Conservation (phyloP, 768 basidiomycete species). For the Termitomyces sp. region DNA sequence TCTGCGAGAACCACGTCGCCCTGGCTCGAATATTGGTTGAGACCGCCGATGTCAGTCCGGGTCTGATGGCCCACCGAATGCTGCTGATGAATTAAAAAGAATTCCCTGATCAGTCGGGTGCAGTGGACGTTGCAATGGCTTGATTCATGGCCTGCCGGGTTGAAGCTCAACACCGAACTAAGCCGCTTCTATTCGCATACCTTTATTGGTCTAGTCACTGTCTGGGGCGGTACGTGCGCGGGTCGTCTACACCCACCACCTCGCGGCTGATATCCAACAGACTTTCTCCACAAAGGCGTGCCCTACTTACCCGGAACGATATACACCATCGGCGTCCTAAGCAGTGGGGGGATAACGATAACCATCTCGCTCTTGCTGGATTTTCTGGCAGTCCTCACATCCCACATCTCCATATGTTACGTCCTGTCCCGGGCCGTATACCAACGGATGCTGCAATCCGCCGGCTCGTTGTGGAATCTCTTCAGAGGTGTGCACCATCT, state of each 20-base stretch:
- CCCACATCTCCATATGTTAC: conserved; percentile 71
- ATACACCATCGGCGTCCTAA: conserved; percentile 30
- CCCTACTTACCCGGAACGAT: conserved; percentile 23
- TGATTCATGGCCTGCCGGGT: conserved; percentile 91
- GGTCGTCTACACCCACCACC: neutral
- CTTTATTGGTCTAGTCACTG: conserved; percentile 55
- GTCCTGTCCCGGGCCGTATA: conserved; percentile 56
- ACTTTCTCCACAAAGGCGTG: conserved; percentile 17
- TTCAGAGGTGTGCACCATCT: conserved; percentile 60
- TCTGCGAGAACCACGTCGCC: conserved; percentile 56
- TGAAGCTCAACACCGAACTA: conserved; percentile 96
- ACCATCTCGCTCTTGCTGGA: conserved; percentile 64
- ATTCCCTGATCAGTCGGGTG: conserved; percentile 39
- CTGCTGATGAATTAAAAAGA: conserved; percentile 15
- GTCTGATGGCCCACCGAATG: neutral
- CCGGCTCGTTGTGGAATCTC: conserved; percentile 77
- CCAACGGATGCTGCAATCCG: conserved; percentile 47
- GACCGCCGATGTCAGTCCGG: conserved; percentile 32
- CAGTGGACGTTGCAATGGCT: conserved; percentile 69
- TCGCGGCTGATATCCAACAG: conserved; percentile 8
- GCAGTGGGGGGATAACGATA: conserved; percentile 54
- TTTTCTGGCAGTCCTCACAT: conserved; percentile 56
- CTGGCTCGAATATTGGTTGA: conserved; percentile 35
- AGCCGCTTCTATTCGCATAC: conserved; percentile 76
- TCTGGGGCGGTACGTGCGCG: conserved; percentile 67